phyloP scores from a whole-genome alignment of 2,329 filamentous ascomycete species.

The Pseudocercospora fijiensis region DNA sequence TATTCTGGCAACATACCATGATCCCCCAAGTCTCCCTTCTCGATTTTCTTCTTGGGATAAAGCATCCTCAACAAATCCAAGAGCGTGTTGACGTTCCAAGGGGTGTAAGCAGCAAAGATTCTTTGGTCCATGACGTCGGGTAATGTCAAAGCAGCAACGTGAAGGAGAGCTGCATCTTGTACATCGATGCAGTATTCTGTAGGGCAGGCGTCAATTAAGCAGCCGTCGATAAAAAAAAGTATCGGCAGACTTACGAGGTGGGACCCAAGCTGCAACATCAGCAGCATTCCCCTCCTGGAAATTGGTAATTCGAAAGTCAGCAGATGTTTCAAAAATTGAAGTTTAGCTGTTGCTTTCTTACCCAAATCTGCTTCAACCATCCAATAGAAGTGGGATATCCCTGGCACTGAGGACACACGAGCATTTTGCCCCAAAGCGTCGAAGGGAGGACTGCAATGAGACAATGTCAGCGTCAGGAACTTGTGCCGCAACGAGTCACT shows the following conservation, averaged over 20 bases:
- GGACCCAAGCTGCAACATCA: conserved; percentile 13
- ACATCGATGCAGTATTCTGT: conserved; percentile 45
- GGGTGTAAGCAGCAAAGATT: conserved; percentile 51
- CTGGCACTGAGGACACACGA: conserved; percentile 9
- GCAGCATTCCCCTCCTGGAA: conserved; percentile 10
- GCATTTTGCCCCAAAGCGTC: conserved; percentile 16
- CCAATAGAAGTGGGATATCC: not conserved
- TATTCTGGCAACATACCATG: not conserved
- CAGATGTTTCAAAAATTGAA: not conserved
- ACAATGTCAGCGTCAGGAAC: not conserved
- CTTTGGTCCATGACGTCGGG: conserved; percentile 49
- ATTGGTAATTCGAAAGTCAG: not conserved
- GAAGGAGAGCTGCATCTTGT: conserved; percentile 51
- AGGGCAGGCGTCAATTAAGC: not conserved
- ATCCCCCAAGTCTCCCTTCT: conserved; percentile 21
- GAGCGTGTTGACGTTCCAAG: conserved; percentile 47
- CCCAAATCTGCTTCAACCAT: conserved; percentile 15
- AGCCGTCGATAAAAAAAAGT: not conserved
- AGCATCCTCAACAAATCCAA: conserved; percentile 38
- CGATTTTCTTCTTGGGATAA: conserved; percentile 42
- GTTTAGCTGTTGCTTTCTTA: not conserved
- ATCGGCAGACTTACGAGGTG: conserved; percentile 14
- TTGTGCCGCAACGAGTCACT: not conserved
- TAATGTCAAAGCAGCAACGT: conserved; percentile 51
- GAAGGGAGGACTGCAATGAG: conserved; percentile 16